These are phyloP conservation scores for Aspergillus proliferans DNA, from an alignment of 2,329 filamentous ascomycete genomes.

Conservation along the genomic window DNA sequence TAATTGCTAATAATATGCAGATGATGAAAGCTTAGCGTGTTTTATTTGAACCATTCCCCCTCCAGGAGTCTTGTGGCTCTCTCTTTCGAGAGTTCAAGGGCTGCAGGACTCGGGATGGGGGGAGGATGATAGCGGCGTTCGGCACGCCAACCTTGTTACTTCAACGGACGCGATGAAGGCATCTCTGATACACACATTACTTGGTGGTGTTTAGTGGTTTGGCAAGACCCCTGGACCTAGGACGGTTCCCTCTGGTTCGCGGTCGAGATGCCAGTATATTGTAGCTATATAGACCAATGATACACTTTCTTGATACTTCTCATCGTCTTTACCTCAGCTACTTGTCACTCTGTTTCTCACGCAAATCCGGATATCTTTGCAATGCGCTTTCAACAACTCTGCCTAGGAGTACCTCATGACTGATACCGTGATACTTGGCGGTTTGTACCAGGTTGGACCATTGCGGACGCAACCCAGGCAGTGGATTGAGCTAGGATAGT, in stretches of 20 bases:
- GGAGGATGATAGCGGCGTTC: conserved; percentile 96
- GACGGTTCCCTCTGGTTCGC: too few relatives aligned
- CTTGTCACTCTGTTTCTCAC: too few relatives aligned
- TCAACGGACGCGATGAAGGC: conserved; percentile 90
- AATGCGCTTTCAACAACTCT: conserved; percentile 4
- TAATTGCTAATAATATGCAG: conserved; percentile 42
- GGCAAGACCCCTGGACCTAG: not conserved
- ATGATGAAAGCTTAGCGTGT: conserved; percentile 99
- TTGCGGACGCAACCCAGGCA: conserved; percentile 8
- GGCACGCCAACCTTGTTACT: conserved; percentile 98
- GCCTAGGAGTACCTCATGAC: conserved; percentile 4
- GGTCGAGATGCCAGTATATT: too few relatives aligned
- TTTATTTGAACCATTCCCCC: conserved; percentile 72
- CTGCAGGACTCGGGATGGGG: conserved; percentile 60
- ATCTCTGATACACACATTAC: conserved; percentile 72
- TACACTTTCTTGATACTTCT: too few relatives aligned
- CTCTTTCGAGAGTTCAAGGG: conserved; percentile 71
- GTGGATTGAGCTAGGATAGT: conserved; percentile 7
- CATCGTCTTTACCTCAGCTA: too few relatives aligned
- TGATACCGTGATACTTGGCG: conserved; percentile 7
- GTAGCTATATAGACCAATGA: too few relatives aligned
- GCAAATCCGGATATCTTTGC: not conserved
- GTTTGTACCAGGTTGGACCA: conserved; percentile 4
- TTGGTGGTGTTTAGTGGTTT: conserved; percentile 41
- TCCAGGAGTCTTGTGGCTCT: conserved; percentile 68